Percentiles rank a stretch among this genome's conserved stretches.
Conservation (phyloP, 176 grass and related monocot genomes). For the Hyparrhenia diplandra region DNA sequence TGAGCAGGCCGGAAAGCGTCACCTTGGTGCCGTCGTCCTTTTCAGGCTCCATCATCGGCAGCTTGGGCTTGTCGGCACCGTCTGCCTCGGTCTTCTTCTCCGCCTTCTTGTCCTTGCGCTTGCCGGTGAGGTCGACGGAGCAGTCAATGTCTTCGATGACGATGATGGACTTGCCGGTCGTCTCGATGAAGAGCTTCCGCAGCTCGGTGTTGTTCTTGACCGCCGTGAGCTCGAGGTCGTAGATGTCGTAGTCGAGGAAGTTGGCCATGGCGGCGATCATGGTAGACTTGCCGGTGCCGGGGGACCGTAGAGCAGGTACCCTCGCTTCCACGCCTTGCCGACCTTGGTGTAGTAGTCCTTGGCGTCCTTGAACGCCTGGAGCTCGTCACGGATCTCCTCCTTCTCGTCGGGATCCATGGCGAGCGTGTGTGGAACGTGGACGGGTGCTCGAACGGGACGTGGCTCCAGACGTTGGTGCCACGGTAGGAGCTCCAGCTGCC, state of each 20-base stretch:
- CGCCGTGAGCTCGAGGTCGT: constrained; percentile 61
- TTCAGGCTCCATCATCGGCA: background rate
- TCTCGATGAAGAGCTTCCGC: constrained; percentile 74
- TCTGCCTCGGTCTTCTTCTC: background rate
- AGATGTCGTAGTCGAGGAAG: constrained; percentile 62
- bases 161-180: constrained; percentile 61
- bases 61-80: background rate
- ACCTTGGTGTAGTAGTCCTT: constrained; percentile 69
- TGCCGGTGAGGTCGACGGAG: constrained; percentile 55
- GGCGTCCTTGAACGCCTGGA: constrained; percentile 44
- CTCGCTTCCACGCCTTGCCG: constrained; percentile 67
- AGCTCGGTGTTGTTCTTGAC: constrained; percentile 70
- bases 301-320: constrained; percentile 52
- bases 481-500: background rate
- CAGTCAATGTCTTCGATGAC: constrained; percentile 77
- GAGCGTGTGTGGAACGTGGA: constrained; percentile 52
- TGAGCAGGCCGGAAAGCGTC: constrained; percentile 63
- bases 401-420: constrained; percentile 55
- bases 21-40: constrained; percentile 38
- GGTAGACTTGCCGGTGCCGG: constrained; percentile 74
- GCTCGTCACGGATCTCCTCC: constrained; percentile 45
- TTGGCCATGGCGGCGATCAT: constrained; percentile 82
- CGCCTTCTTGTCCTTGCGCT: constrained; percentile 36
- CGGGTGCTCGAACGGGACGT: constrained; percentile 68
- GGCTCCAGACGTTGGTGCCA: constrained; percentile 39